Base-by-base conservation (phyloP, 768 basidiomycete genomes). In the Leccinum fibrillosum region DNA sequence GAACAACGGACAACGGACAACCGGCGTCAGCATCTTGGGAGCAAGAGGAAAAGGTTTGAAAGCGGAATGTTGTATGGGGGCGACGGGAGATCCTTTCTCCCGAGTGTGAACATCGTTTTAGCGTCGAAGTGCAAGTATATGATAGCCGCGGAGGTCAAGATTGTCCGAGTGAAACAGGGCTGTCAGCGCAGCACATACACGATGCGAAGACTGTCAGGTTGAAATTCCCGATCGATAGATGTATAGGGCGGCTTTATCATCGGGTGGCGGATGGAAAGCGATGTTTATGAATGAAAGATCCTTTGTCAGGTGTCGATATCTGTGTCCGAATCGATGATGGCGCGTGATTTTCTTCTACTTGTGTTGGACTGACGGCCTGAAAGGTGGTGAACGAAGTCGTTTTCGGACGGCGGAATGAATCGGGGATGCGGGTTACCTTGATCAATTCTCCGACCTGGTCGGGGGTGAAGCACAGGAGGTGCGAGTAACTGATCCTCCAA, bases 401-500 rank as follows among this genome's bases (percentile, higher is more conserved):
- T 15, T 50, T 48, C 23, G 53, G 25, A 49, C 4, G 34, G 17
- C 2, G 13, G 23, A 4, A 34, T 30, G 44, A 55, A 62, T 62
- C 50, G 54, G 11, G 42, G 15, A 44, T 19, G 42, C 42, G 12
- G 51, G 17, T 47, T 57, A 59, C 65, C 54, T 54, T 45, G 26
- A 44, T 3, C 7, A 25, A 51, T 21, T 23, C 21, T 60, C 64
- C 64, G 66, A 55, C n/a, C 26, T 15, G 51, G 13, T 49, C 56
- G 66, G 66, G 54, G 5, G 26, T 28, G 17, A 42, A 65, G 35
- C 2, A 56, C 42, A 55, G 58, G 64, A 32, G 56, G 53, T 2
- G 58, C 58, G 4, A 68, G 23, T n/a, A 67, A 51, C 15, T 56
- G 67, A 59, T 63, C 61, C 48, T 67, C 66, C 39, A 44, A 52